These are phyloP conservation scores for Penicillium carneum DNA, from an alignment of 2,329 filamentous ascomycete species.

Conservation along the genomic window DNA sequence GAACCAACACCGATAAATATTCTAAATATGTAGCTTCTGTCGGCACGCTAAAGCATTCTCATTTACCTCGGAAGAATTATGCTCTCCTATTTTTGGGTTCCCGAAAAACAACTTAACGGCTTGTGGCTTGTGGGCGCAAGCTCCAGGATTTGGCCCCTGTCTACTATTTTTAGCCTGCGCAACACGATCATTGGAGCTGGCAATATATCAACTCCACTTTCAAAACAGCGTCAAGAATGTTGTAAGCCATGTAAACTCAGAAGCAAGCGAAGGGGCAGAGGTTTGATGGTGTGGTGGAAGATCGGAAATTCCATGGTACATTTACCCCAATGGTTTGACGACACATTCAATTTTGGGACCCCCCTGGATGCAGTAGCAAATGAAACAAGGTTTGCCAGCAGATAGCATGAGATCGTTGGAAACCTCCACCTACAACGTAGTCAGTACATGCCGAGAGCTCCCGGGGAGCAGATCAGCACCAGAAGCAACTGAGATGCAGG, in stretches of 20 bases:
- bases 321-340: neutral
- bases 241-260: constrained; percentile 11
- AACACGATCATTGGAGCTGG: constrained; percentile 4
- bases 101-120: neutral
- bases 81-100: neutral
- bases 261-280: constrained; percentile 7
- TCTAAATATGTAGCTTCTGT: neutral
- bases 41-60: neutral
- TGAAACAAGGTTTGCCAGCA: neutral
- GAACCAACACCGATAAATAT: neutral
- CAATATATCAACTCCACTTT: constrained; percentile 14
- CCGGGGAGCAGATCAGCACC: neutral
- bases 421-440: neutral
- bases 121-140: constrained; percentile 9
- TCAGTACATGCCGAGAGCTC: neutral
- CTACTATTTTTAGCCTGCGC: constrained; percentile 18
- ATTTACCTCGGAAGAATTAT: neutral
- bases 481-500: neutral
- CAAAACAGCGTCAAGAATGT: constrained; percentile 15
- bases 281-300: neutral
- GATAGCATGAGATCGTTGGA: neutral
- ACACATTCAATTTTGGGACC: neutral
- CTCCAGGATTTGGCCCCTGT: constrained; percentile 6
- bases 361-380: neutral
- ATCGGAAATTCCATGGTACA: neutral